Conservation (phyloP, 352 stramenopile genomes). For the Blastocystis sp. region DNA sequence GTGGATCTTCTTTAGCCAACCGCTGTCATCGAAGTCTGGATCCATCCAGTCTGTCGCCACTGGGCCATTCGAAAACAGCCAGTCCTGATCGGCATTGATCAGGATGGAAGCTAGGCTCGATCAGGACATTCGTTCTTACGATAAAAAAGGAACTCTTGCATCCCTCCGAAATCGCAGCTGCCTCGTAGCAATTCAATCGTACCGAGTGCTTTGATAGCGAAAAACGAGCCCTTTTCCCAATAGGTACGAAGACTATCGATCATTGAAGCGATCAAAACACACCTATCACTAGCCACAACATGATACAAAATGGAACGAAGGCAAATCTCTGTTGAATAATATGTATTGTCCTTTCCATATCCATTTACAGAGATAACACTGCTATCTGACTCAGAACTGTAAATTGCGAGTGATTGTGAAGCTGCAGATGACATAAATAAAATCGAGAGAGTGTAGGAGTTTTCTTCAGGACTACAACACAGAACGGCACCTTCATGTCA, state of each 20-base stretch:
- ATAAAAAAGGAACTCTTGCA: neutral
- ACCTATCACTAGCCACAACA: constrained; percentile 29
- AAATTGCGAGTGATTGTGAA: neutral
- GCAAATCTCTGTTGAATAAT: neutral
- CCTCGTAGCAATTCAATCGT: neutral
- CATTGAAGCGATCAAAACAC: neutral
- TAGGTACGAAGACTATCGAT: neutral
- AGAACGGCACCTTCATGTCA: neutral
- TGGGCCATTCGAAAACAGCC: neutral
- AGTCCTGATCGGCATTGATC: neutral
- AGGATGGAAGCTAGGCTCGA: neutral
- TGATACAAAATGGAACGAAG: neutral
- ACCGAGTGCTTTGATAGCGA: neutral
- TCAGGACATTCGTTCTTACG: neutral
- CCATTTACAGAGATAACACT: neutral
- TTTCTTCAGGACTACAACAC: neutral
- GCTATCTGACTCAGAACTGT: neutral
- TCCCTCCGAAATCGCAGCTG: neutral
- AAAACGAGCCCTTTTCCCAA: neutral
- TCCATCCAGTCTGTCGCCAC: neutral
- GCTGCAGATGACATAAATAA: neutral
- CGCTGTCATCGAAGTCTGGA: neutral
- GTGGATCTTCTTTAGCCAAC: neutral
- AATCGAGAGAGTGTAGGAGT: neutral
- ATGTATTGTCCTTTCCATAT: constrained; percentile 30